Percentiles rank a stretch among this genome's conserved stretches.
Conservation (phyloP, 164 flowering plant species). For the Vitis riparia region DNA sequence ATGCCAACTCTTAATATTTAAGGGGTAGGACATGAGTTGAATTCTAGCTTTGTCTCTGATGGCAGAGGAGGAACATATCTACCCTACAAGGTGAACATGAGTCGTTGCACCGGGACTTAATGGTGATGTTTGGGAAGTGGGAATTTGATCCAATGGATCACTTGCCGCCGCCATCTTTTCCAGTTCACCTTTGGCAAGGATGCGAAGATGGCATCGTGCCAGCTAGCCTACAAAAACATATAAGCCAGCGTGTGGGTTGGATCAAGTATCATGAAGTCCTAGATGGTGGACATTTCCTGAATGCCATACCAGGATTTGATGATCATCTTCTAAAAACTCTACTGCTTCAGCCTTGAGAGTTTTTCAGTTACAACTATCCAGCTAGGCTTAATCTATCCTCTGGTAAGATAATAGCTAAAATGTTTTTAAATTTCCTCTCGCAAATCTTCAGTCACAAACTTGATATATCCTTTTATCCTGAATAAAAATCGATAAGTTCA, state of each 20-base stretch:
- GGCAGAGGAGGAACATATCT: background rate
- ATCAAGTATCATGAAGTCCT: conserved; percentile 16
- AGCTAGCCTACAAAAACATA: conserved; percentile 3
- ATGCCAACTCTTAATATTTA: too few relatives aligned
- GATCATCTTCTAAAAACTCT: too few relatives aligned
- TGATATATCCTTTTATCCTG: too few relatives aligned
- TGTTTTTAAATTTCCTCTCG: too few relatives aligned
- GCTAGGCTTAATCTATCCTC: too few relatives aligned
- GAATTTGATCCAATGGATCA: conserved; percentile 13
- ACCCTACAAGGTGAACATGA: conserved; percentile 11
- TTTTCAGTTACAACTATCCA: too few relatives aligned
- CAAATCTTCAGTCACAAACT: too few relatives aligned
- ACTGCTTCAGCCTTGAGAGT: too few relatives aligned
- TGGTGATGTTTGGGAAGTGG: conserved; percentile 13
- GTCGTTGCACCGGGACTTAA: conserved; percentile 14
- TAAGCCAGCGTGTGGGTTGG: conserved; percentile 8
- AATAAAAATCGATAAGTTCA: too few relatives aligned
- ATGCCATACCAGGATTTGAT: too few relatives aligned
- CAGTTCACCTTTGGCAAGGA: conserved; percentile 17
- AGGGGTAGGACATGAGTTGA: too few relatives aligned
- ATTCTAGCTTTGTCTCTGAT: background rate
- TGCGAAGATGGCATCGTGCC: conserved; percentile 11
- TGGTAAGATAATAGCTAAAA: too few relatives aligned
- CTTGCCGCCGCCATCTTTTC: background rate
- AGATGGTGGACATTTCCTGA: conserved; percentile 6